Percentiles rank a stretch among this genome's conserved stretches.
These are phyloP conservation scores for Taphrina deformans DNA, from an alignment of 1,139 yeast species.

Conservation along the genomic window DNA sequence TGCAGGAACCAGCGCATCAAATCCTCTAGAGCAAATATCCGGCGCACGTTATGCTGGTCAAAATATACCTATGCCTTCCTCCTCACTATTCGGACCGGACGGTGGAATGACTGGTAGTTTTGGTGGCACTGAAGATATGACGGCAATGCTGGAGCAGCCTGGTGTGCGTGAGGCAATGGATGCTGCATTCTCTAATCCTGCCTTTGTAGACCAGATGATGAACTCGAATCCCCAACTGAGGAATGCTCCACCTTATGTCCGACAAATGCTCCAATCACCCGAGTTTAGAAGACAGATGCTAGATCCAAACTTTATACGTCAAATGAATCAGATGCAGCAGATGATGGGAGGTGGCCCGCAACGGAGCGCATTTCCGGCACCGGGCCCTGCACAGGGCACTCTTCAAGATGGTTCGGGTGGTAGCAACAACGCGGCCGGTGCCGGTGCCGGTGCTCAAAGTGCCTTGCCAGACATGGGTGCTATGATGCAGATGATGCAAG, in stretches of 20 bases:
- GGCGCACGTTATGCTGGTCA: constrained; percentile 96
- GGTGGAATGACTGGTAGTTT: constrained; percentile 59
- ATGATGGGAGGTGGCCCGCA: constrained; percentile 49
- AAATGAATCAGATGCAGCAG: constrained; percentile 73
- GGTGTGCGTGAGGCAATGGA: constrained; percentile 57
- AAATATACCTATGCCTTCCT: constrained; percentile 73
- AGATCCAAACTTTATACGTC: constrained; percentile 59
- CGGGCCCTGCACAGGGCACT: constrained; percentile 33
- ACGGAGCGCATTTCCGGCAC: constrained; percentile 39
- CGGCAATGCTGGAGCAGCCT: constrained; percentile 43
- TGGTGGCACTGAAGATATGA: constrained; percentile 69
- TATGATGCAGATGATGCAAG: constrained; percentile 38
- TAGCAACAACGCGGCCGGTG: constrained; percentile 36
- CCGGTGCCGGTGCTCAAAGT: constrained; percentile 29
- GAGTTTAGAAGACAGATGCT: constrained; percentile 72
- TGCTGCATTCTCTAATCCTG: constrained; percentile 71
- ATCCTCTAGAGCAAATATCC: constrained; percentile 86
- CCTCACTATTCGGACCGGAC: constrained; percentile 90
- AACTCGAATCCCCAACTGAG: constrained; percentile 74
- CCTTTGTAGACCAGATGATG: constrained; percentile 76
- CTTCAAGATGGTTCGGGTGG: constrained; percentile 56
- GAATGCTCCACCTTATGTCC: constrained; percentile 67
- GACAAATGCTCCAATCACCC: constrained; percentile 82
- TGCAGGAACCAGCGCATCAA: constrained; percentile 84
- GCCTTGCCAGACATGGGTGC: constrained; percentile 36